Evolutionary conservation across 1,284 basidiomycete species (phyloP).

Genomic region (Naganishia cerealis): DNA sequence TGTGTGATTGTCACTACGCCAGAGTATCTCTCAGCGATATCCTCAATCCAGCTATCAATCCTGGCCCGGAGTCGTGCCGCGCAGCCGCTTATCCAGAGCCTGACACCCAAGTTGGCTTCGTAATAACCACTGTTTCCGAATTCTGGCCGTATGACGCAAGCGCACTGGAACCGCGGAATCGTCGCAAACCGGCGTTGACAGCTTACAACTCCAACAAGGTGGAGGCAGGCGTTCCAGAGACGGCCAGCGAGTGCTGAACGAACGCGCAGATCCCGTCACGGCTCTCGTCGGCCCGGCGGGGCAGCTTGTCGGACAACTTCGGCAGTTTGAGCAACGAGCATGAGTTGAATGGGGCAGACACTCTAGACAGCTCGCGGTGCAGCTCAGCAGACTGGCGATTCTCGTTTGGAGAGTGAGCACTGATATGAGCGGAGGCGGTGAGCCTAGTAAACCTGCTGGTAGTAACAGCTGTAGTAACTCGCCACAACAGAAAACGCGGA

Average conservation of each 20-base stretch:
- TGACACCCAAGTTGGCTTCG: conserved; percentile 10
- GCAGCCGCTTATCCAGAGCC: conserved; percentile 25
- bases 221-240: conserved; percentile 6
- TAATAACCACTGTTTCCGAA: conserved; percentile 24
- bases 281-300: conserved; percentile 2
- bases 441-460: no score
- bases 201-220: neutral
- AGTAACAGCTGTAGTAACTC: no score
- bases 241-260: neutral
- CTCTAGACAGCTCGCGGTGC: no score
- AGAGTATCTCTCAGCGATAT: neutral
- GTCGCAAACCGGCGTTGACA: neutral
- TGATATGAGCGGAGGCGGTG: no score
- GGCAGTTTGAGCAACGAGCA: no score
- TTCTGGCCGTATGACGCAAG: conserved; percentile 24
- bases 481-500: no score
- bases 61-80: neutral
- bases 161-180: neutral
- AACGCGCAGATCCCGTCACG: neutral
- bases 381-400: no score
- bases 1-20: neutral
- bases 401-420: no score
- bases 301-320: no score
- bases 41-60: neutral
- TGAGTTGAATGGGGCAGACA: no score